These are phyloP conservation scores for Meyerozyma smithsonii DNA, from an alignment of 1,139 yeast species.

Conservation along the genomic window DNA sequence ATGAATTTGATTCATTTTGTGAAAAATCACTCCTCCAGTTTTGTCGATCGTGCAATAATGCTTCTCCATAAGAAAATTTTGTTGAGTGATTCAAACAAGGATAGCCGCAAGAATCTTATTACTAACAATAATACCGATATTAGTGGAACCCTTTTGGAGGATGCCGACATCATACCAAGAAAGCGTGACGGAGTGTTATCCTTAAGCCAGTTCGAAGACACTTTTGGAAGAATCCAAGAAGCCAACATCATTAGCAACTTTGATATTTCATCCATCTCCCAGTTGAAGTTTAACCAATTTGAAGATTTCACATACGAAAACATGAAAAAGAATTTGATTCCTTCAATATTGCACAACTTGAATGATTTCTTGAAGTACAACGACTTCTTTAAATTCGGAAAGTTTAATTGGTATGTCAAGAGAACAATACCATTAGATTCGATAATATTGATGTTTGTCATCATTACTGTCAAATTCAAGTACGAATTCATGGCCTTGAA, in stretches of 20 bases:
- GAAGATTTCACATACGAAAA: constrained; percentile 44
- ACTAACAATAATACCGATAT: neutral
- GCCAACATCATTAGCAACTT: constrained; percentile 34
- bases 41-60: constrained; percentile 54
- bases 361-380: constrained; percentile 49
- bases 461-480: constrained; percentile 50
- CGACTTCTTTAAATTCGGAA: constrained; percentile 45
- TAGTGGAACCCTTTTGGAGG: neutral
- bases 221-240: constrained; percentile 38
- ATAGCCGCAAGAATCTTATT: constrained; percentile 9
- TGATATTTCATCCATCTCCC: constrained; percentile 31
- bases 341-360: constrained; percentile 53
- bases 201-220: constrained; percentile 37
- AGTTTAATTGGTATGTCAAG: constrained; percentile 57
- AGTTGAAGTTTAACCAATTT: constrained; percentile 30
- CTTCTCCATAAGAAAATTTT: constrained; percentile 52
- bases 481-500: constrained; percentile 35
- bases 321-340: constrained; percentile 48
- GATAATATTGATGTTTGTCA: constrained; percentile 48
- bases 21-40: constrained; percentile 46
- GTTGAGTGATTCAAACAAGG: constrained; percentile 20
- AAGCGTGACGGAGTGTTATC: constrained; percentile 26
- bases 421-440: constrained; percentile 58
- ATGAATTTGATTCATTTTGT: constrained; percentile 45
- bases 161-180: constrained; percentile 5